phyloP scores from a whole-genome alignment of 129 eudicot species.

The Flaveria sonorensis region DNA sequence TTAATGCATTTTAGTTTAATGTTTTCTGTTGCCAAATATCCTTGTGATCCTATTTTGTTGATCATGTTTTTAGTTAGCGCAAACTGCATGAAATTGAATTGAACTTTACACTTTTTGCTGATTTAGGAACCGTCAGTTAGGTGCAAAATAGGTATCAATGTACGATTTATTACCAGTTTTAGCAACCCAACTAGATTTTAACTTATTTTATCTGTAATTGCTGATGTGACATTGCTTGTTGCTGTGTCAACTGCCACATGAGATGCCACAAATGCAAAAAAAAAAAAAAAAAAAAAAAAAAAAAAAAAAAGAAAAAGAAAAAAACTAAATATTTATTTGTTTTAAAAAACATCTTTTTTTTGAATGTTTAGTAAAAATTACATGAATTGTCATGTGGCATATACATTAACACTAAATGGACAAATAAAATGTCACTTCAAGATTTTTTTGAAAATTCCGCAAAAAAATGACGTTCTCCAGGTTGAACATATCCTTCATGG shows the following conservation, averaged over 20 bases:
- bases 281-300: too few relatives aligned
- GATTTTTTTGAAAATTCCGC: too few relatives aligned
- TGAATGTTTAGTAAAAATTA: too few relatives aligned
- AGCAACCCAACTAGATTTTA: conserved; percentile 2
- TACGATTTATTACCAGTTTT: background rate
- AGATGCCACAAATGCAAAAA: background rate
- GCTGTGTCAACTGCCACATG: background rate
- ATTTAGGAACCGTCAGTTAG: background rate
- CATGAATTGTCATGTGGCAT: too few relatives aligned
- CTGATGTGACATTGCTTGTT: background rate
- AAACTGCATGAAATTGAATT: background rate
- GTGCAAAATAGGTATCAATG: background rate
- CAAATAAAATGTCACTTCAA: too few relatives aligned
- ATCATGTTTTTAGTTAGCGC: conserved; percentile 8
- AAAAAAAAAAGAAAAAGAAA: too few relatives aligned
- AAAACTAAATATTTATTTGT: too few relatives aligned
- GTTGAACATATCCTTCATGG: too few relatives aligned
- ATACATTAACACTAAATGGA: too few relatives aligned
- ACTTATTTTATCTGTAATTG: background rate
- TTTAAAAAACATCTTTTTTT: too few relatives aligned
- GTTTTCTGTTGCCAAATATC: background rate
- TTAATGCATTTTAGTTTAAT: conserved; percentile 8
- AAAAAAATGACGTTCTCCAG: too few relatives aligned
- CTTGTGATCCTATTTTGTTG: conserved; percentile 11
- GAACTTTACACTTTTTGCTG: conserved; percentile 10